Evolutionary conservation across 129 eudicot genomes (phyloP).

Genomic region (Centaurea solstitialis): DNA sequence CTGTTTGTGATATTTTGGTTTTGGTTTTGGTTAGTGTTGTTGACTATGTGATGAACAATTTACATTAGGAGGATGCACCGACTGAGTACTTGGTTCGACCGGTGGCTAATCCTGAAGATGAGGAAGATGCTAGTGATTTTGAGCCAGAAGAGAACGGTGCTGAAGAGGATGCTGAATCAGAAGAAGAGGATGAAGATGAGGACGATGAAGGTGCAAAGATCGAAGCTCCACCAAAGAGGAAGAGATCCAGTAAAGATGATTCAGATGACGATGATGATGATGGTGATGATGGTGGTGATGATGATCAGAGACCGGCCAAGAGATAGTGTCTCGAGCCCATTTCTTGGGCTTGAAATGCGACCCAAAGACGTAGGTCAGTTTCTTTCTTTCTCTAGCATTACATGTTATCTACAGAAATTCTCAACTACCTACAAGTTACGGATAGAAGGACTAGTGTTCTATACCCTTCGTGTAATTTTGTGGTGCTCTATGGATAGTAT

Average conservation of each 20-base stretch:
- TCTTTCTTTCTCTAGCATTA: slow-evolving; percentile 9
- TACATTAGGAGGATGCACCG: slow-evolving; percentile 70
- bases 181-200: slow-evolving; percentile 50
- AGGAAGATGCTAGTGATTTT: slow-evolving; percentile 85
- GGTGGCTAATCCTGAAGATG: slow-evolving; percentile 76
- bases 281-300: slow-evolving; percentile 50
- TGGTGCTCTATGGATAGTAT: slow-evolving; percentile 7
- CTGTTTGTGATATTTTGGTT: background rate
- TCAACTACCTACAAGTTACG: slow-evolving; percentile 10
- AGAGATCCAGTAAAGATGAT: slow-evolving; percentile 61
- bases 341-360: background rate
- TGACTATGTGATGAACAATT: background rate
- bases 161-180: slow-evolving; percentile 53
- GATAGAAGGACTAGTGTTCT: background rate
- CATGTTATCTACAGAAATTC: slow-evolving; percentile 10
- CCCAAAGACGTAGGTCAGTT: slow-evolving; percentile 28
- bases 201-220: slow-evolving; percentile 50
- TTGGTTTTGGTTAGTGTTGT: background rate
- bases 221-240: slow-evolving; percentile 76
- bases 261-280: slow-evolving; percentile 49
- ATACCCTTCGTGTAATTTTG: slow-evolving; percentile 11
- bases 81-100: slow-evolving; percentile 79
- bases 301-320: slow-evolving; percentile 84
- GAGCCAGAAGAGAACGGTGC: slow-evolving; percentile 80
- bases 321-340: slow-evolving; percentile 50